A percentile compares a stretch with the other conserved stretches of the same genome.
These are phyloP conservation scores for Xylariales sp. DNA, from an alignment of 2,329 filamentous ascomycete genomes.

Conservation along the genomic window DNA sequence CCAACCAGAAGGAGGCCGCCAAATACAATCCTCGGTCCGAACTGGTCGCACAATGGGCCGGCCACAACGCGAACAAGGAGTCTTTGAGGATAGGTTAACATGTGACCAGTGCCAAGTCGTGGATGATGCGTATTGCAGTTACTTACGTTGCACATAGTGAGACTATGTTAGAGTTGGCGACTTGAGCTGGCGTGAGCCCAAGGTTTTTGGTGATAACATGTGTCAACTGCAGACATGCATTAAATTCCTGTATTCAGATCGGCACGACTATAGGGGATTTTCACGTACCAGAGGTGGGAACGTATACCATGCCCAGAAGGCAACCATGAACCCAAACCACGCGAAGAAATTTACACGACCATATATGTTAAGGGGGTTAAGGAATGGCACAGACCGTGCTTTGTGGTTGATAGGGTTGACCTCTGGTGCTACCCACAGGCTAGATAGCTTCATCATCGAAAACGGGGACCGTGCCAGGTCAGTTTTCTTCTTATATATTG, in stretches of 20 bases:
- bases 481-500: too few species aligned
- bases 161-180: slow-evolving; percentile 88
- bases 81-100: slow-evolving; percentile 26
- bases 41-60: slow-evolving; percentile 81
- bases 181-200: slow-evolving; percentile 61
- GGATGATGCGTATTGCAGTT: neutral
- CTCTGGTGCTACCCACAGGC: slow-evolving; percentile 55
- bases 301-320: slow-evolving; percentile 89
- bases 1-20: slow-evolving; percentile 73
- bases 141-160: slow-evolving; percentile 65
- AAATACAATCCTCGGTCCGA: slow-evolving; percentile 77
- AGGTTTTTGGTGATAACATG: slow-evolving; percentile 79
- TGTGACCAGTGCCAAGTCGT: neutral
- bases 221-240: slow-evolving; percentile 54
- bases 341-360: slow-evolving; percentile 83
- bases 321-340: slow-evolving; percentile 53
- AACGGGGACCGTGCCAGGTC: too few species aligned
- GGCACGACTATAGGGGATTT: too few species aligned
- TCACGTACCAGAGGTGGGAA: slow-evolving; percentile 76
- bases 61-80: slow-evolving; percentile 73
- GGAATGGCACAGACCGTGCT: slow-evolving; percentile 70
- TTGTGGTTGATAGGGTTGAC: slow-evolving; percentile 83
- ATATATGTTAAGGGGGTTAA: slow-evolving; percentile 76
- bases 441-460: slow-evolving; percentile 29
- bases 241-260: too few species aligned